Percentiles rank a stretch among this genome's conserved stretches.
These are phyloP conservation scores for Pelargonium citronellum DNA, from an alignment of 441 rosid species.

Conservation along the genomic window DNA sequence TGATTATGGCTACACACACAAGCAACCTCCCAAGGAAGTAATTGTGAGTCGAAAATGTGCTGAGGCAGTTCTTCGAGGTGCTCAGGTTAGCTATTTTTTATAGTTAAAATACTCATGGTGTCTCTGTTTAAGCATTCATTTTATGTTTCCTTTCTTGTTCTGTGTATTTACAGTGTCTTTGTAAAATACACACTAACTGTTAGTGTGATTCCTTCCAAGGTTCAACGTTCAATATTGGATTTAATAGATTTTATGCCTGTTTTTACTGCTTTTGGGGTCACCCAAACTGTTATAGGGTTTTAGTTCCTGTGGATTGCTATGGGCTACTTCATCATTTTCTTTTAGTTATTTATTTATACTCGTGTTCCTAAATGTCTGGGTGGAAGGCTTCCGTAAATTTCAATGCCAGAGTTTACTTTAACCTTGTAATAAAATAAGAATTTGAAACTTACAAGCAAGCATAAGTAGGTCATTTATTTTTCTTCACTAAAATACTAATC, in stretches of 20 bases:
- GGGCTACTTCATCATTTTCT: neutral
- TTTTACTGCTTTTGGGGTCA: neutral
- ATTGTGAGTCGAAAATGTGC: slow-evolving; percentile 93
- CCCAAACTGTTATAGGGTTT: neutral
- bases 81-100: slow-evolving; percentile 51
- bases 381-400: neutral
- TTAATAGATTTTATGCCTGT: neutral
- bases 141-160: neutral
- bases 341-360: neutral
- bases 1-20: slow-evolving; percentile 48
- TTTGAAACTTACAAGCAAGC: neutral
- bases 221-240: neutral
- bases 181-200: neutral
- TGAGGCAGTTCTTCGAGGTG: slow-evolving; percentile 96
- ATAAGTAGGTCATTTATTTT: neutral
- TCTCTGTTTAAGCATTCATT: neutral
- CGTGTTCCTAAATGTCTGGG: neutral
- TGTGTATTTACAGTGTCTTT: neutral
- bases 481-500: neutral
- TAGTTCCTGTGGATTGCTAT: neutral
- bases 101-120: neutral
- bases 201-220: neutral
- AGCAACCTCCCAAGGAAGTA: slow-evolving; percentile 69
- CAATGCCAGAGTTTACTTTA: neutral
- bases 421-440: neutral